phyloP scores from a whole-genome alignment of 2,329 filamentous ascomycete genomes.

The Chaetomium olivaceum region DNA sequence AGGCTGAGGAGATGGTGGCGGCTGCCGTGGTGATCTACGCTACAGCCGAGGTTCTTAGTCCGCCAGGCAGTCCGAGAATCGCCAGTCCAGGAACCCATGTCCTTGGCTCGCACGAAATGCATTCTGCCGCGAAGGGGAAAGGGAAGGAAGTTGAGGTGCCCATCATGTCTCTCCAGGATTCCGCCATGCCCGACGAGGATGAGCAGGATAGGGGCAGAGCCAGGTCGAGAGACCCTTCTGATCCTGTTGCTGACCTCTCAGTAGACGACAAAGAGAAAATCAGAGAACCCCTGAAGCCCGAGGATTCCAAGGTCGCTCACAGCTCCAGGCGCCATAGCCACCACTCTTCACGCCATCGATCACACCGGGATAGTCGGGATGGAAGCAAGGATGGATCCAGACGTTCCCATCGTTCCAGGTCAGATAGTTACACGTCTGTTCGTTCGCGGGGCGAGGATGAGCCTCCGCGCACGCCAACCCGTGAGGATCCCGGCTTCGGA shows the following conservation, averaged over 20 bases:
- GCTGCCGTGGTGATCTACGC: slow-evolving; percentile 57
- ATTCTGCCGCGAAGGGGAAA: slow-evolving; percentile 34
- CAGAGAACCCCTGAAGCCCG: slow-evolving; percentile 42
- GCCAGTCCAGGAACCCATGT: slow-evolving; percentile 35
- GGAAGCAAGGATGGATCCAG: slow-evolving; percentile 36
- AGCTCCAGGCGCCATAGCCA: slow-evolving; percentile 43
- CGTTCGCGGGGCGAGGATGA: slow-evolving; percentile 41
- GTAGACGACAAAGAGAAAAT: slow-evolving; percentile 50
- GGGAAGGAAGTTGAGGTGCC: slow-evolving; percentile 33
- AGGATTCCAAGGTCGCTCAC: slow-evolving; percentile 38
- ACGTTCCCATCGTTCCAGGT: slow-evolving; percentile 39
- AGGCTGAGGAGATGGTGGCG: slow-evolving; percentile 55
- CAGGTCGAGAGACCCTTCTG: slow-evolving; percentile 42
- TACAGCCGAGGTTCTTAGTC: slow-evolving; percentile 50
- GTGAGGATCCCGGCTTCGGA: slow-evolving; percentile 50
- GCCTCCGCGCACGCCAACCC: slow-evolving; percentile 43
- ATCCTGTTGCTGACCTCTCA: slow-evolving; percentile 57
- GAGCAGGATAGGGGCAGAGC: slow-evolving; percentile 33
- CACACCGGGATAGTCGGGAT: slow-evolving; percentile 39
- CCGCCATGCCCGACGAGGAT: slow-evolving; percentile 32
- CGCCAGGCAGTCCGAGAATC: slow-evolving; percentile 41
- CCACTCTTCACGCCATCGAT: slow-evolving; percentile 43
- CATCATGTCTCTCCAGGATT: slow-evolving; percentile 28
- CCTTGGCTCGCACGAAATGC: slow-evolving; percentile 36
- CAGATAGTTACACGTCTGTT: slow-evolving; percentile 40